Evolutionary conservation across 257 asterid species (phyloP).

Genomic region (Hygrophila difformis): DNA sequence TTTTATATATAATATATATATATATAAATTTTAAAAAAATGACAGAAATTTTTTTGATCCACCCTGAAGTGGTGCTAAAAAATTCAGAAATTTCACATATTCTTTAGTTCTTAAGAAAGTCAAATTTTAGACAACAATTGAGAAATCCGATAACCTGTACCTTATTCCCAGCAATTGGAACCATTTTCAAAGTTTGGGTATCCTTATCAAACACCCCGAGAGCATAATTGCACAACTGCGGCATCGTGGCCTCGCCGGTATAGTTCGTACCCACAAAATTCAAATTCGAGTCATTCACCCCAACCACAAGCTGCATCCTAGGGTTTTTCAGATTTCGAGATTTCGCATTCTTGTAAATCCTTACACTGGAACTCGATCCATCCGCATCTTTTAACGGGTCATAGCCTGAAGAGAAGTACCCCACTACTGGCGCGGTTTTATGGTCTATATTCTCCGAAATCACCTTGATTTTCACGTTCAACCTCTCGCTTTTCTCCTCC

Average conservation of each 20-base stretch:
- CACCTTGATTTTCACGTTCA: slow-evolving; percentile 22
- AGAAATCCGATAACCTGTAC: slow-evolving; percentile 15
- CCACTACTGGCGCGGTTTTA: slow-evolving; percentile 34
- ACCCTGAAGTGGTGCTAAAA: no score
- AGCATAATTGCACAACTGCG: slow-evolving; percentile 44
- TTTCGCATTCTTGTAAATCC: slow-evolving; percentile 24
- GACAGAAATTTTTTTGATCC: no score
- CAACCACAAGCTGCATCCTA: slow-evolving; percentile 45
- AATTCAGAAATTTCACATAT: no score
- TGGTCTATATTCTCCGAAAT: slow-evolving; percentile 22
- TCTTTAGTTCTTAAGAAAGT: no score
- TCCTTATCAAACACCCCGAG: slow-evolving; percentile 58
- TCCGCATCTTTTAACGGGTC: slow-evolving; percentile 22
- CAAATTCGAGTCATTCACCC: slow-evolving; percentile 27
- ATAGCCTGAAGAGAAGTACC: slow-evolving; percentile 45
- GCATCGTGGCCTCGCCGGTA: slow-evolving; percentile 49
- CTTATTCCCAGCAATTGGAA: slow-evolving; percentile 57
- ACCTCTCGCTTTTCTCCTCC: background rate
- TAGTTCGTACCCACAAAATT: slow-evolving; percentile 54
- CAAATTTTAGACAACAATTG: background rate
- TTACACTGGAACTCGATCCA: slow-evolving; percentile 13
- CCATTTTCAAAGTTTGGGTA: slow-evolving; percentile 39
- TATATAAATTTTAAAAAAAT: no score
- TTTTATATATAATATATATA: no score
- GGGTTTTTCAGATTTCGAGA: slow-evolving; percentile 24